These are phyloP conservation scores for Stagonosporopsis chrysanthemi DNA, from an alignment of 2,329 filamentous ascomycete species.

Conservation along the genomic window DNA sequence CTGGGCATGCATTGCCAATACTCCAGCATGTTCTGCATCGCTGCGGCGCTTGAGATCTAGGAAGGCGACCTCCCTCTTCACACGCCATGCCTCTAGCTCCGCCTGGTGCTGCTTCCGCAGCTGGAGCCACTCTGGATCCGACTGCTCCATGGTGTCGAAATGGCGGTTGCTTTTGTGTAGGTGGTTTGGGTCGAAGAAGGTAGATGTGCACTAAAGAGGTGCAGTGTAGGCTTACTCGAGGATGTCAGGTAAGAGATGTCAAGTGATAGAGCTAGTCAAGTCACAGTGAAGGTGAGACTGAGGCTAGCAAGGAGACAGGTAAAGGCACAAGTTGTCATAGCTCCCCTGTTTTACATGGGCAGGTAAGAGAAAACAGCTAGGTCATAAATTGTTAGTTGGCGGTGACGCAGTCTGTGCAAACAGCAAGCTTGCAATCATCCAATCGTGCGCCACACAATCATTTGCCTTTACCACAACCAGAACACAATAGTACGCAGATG, in stretches of 20 bases:
- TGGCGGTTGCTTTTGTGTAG: background rate
- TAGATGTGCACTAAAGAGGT: no score
- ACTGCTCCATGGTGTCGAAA: background rate
- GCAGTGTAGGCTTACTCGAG: background rate
- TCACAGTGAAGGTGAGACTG: slow-evolving; percentile 12
- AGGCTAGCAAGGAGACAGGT: background rate
- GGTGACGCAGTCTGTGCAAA: slow-evolving; percentile 1
- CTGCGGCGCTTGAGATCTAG: background rate
- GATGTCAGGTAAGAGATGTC: background rate
- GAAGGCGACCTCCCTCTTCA: background rate
- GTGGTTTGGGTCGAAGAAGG: no score
- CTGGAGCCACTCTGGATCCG: slow-evolving; percentile 2
- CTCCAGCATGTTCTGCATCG: background rate
- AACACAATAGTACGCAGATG: background rate
- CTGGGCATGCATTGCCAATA: slow-evolving; percentile 3
- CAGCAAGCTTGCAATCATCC: background rate
- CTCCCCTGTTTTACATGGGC: background rate
- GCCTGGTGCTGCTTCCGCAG: slow-evolving; percentile 2
- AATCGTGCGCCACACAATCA: background rate
- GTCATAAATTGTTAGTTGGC: background rate
- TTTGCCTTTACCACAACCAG: background rate
- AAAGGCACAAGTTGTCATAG: background rate
- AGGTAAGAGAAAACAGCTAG: background rate
- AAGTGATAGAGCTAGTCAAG: slow-evolving; percentile 2
- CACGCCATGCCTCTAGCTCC: background rate